Evolutionary conservation across 805 yeast genomes (phyloP).

Genomic region (Yamadazyma kitorensis): DNA sequence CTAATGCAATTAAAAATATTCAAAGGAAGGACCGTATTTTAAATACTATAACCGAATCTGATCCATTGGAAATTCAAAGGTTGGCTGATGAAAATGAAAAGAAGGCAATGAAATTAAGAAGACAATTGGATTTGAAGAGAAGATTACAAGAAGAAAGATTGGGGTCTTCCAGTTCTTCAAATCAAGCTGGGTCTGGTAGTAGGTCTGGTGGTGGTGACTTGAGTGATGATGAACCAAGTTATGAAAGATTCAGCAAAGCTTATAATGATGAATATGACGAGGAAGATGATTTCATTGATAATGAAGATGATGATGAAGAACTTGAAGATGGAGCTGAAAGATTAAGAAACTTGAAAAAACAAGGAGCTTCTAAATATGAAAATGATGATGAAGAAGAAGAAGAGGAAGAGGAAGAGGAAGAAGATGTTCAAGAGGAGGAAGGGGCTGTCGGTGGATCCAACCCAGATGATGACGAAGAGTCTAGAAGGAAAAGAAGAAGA

Average conservation of each 20-base stretch:
- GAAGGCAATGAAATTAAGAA: conserved; percentile 58
- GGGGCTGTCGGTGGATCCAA: conserved; percentile 5
- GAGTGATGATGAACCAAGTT: conserved; percentile 29
- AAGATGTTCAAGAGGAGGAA: conserved; percentile 36
- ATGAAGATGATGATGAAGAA: conserved; percentile 43
- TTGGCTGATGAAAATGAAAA: conserved; percentile 62
- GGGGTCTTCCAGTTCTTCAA: conserved; percentile 4
- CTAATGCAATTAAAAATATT: conserved; percentile 59
- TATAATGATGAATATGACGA: conserved; percentile 39
- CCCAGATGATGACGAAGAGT: conserved; percentile 29
- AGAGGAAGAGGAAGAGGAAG: conserved; percentile 48
- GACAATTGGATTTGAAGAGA: conserved; percentile 60
- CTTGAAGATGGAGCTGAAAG: conserved; percentile 57
- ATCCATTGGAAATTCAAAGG: conserved; percentile 68
- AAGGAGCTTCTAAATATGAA: conserved; percentile 51
- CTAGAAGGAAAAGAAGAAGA: conserved; percentile 43
- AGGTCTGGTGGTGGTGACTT: conserved; percentile 31
- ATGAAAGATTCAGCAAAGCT: conserved; percentile 36
- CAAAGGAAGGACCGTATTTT: conserved; percentile 48
- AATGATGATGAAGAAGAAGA: conserved; percentile 14
- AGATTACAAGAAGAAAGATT: conserved; percentile 58
- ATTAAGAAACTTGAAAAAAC: conserved; percentile 51
- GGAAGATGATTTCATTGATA: conserved; percentile 44
- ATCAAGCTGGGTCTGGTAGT: conserved; percentile 27
- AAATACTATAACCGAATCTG: conserved; percentile 54